Conservation (phyloP, 192 early-diverging fungal genomes). For the Gonapodya prolifera region DNA sequence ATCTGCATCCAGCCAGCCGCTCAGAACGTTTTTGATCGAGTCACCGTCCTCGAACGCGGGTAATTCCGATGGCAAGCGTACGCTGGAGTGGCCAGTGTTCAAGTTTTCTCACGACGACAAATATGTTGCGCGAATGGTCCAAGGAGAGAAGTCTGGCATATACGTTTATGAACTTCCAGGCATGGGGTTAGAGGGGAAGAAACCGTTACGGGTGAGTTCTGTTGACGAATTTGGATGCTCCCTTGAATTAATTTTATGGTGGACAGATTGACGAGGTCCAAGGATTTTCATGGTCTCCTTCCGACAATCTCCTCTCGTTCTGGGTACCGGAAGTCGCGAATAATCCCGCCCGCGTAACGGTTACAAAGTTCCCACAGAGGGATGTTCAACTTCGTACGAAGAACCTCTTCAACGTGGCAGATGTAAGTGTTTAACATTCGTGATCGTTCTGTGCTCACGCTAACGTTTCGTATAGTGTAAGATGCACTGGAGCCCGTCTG, state of each 20-base stretch:
- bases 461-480: constrained; percentile 34
- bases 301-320: constrained; percentile 63
- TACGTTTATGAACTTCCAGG: constrained; percentile 85
- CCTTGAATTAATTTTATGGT: neutral
- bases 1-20: constrained; percentile 53
- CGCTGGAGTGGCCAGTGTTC: constrained; percentile 84
- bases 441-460: neutral
- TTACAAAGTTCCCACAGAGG: constrained; percentile 69
- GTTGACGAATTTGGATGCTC: constrained; percentile 62
- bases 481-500: constrained; percentile 81
- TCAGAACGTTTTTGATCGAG: constrained; percentile 75
- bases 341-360: constrained; percentile 92
- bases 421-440: constrained; percentile 18
- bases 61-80: constrained; percentile 9
- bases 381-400: constrained; percentile 78
- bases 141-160: constrained; percentile 48
- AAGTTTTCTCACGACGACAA: constrained; percentile 92
- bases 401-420: constrained; percentile 90
- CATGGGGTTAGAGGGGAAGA: constrained; percentile 90
- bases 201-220: constrained; percentile 73
- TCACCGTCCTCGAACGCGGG: constrained; percentile 9
- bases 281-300: constrained; percentile 43
- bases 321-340: constrained; percentile 95
- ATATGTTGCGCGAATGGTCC: constrained; percentile 82
- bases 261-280: constrained; percentile 28